phyloP scores from a whole-genome alignment of 2,329 filamentous ascomycete genomes.

The Hymenoscyphus fructigenus region DNA sequence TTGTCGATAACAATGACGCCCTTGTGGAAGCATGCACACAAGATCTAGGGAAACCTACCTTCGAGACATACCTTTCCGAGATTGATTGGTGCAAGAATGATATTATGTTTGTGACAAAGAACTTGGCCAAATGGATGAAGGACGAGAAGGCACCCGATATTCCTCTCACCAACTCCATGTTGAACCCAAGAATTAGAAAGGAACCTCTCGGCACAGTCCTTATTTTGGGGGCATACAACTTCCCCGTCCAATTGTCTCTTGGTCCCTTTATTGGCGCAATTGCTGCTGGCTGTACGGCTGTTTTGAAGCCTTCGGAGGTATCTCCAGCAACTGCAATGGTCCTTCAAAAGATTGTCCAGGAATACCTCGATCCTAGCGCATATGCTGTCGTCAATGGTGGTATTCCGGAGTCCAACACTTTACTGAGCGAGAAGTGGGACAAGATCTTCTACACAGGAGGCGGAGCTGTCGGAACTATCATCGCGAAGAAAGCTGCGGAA shows the following conservation, averaged over 20 bases:
- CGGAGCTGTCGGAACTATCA: slow-evolving; percentile 75
- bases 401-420: slow-evolving; percentile 73
- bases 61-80: slow-evolving; percentile 74
- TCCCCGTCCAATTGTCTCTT: slow-evolving; percentile 79
- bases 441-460: slow-evolving; percentile 97
- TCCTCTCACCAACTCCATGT: slow-evolving; percentile 62
- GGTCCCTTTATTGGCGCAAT: slow-evolving; percentile 86
- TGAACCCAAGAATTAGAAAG: slow-evolving; percentile 77
- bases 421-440: slow-evolving; percentile 90
- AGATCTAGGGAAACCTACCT: slow-evolving; percentile 76
- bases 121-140: slow-evolving; percentile 78
- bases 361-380: slow-evolving; percentile 72
- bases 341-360: slow-evolving; percentile 74
- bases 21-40: slow-evolving; percentile 72
- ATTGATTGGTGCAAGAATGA: slow-evolving; percentile 78
- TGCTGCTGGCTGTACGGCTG: slow-evolving; percentile 82
- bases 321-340: slow-evolving; percentile 75
- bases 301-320: slow-evolving; percentile 89
- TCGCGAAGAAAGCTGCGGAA: slow-evolving; percentile 85
- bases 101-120: slow-evolving; percentile 73
- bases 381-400: slow-evolving; percentile 80
- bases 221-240: slow-evolving; percentile 93
- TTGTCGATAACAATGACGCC: slow-evolving; percentile 74
- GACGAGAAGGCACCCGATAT: slow-evolving; percentile 77
- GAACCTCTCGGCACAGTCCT: slow-evolving; percentile 83